Evolutionary conservation across 805 yeast genomes (phyloP).

Genomic region (Teunomyces atbi): DNA sequence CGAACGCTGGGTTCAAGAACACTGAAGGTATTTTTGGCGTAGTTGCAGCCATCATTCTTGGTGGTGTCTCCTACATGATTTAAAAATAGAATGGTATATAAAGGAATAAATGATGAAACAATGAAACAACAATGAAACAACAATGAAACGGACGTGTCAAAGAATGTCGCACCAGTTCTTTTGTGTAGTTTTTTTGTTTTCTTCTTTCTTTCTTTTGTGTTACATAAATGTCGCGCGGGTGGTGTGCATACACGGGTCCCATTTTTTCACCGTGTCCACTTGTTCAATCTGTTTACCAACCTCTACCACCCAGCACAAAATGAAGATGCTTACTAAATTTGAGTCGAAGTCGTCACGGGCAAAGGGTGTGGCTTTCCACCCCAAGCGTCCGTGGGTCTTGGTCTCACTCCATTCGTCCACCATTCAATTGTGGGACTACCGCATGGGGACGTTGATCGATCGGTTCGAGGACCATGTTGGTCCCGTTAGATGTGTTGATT

Average conservation of each 20-base stretch:
- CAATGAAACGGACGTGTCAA: background rate
- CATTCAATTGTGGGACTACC: conserved; percentile 98
- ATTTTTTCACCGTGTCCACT: conserved; percentile 4
- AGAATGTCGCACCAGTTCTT: background rate
- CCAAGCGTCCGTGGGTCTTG: conserved; percentile 92
- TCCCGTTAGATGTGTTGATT: conserved; percentile 91
- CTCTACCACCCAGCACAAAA: conserved; percentile 8
- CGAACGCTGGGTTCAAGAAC: conserved; percentile 2
- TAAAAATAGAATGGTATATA: conserved; percentile 1
- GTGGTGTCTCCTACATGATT: conserved; percentile 17
- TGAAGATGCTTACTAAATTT: conserved; percentile 54
- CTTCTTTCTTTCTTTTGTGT: background rate
- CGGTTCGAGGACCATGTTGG: conserved; percentile 98
- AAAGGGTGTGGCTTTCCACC: conserved; percentile 96
- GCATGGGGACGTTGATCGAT: conserved; percentile 97
- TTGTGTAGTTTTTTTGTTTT: background rate
- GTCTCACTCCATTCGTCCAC: conserved; percentile 96
- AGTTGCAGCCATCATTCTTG: conserved; percentile 17
- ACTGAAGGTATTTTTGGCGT: conserved; percentile 18
- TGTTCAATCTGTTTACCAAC: conserved; percentile 2
- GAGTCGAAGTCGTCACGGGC: conserved; percentile 98
- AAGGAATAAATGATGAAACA: background rate
- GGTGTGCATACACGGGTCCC: background rate
- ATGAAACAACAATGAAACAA: background rate
- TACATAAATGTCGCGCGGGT: background rate